Conservation (phyloP, 140 eudicot genomes). For the Bidens hawaiensis region DNA sequence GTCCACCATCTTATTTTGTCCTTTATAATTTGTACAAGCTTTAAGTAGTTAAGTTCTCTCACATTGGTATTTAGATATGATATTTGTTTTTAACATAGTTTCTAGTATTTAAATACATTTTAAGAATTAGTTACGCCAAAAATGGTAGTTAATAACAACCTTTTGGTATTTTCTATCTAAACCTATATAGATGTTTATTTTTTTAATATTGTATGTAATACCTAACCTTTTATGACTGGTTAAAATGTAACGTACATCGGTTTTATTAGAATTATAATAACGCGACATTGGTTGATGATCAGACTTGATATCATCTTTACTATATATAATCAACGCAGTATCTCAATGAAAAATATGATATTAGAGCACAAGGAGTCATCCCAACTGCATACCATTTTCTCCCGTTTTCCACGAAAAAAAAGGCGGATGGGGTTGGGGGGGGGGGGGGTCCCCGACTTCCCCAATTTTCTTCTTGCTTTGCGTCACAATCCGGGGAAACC, state of each 20-base stretch:
- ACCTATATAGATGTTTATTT: too few species aligned
- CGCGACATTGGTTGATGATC: background rate
- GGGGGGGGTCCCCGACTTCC: too few species aligned
- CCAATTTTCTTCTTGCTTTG: too few species aligned
- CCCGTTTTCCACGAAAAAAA: too few species aligned
- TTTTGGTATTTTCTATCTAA: background rate
- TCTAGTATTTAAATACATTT: background rate
- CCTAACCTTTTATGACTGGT: background rate
- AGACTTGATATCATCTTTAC: background rate
- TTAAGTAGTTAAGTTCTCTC: background rate
- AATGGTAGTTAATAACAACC: background rate
- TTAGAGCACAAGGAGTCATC: too few species aligned
- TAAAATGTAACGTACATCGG: background rate
- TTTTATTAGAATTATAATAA: too few species aligned
- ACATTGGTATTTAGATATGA: background rate
- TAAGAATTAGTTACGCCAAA: background rate
- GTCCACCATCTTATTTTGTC: conserved; percentile 22
- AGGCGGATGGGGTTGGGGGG: too few species aligned
- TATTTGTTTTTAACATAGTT: background rate
- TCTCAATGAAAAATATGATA: too few species aligned
- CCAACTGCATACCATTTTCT: too few species aligned
- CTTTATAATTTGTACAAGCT: background rate
- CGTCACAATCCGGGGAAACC: too few species aligned
- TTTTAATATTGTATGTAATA: background rate
- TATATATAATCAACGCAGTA: too few species aligned